phyloP scores from a whole-genome alignment of 352 stramenopile genomes.

The Globisporangium rhizosaccharum region DNA sequence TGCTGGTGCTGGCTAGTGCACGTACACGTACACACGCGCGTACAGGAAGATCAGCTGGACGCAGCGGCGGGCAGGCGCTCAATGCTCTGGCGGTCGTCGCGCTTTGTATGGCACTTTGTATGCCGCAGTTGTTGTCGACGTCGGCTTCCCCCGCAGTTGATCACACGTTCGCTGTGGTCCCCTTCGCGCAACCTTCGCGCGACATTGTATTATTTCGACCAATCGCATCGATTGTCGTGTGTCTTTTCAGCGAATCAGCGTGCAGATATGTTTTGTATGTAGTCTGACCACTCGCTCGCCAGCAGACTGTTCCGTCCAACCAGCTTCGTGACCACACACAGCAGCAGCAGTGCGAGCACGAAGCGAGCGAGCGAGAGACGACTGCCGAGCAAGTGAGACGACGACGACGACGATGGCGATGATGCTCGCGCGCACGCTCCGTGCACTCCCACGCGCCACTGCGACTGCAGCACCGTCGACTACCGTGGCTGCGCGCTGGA shows the following conservation, averaged over 20 bases:
- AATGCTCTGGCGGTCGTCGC: conserved; percentile 1
- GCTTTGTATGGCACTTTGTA: conserved; percentile 5
- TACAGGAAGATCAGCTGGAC: conserved; percentile 2
- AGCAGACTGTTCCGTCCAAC: not conserved
- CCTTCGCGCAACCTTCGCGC: not conserved
- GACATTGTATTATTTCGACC: not conserved
- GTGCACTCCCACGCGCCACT: conserved; percentile 1
- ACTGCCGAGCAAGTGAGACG: not conserved
- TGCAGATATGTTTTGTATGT: too few species aligned
- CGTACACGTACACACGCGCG: not conserved
- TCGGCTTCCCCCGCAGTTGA: not conserved
- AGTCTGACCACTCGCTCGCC: too few species aligned
- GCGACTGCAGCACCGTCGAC: not conserved
- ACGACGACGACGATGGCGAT: conserved; percentile 6
- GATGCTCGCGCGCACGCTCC: conserved; percentile 8
- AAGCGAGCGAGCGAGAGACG: not conserved
- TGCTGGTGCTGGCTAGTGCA: not conserved
- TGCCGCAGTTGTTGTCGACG: not conserved
- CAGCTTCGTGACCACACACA: not conserved
- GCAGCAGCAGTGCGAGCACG: not conserved
- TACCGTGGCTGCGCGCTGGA: not conserved
- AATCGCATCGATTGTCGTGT: too few species aligned
- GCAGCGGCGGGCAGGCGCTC: not conserved
- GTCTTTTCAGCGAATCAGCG: too few species aligned
- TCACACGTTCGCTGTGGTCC: not conserved